A percentile compares a stretch with the other conserved stretches of the same genome.
Conservation (phyloP, 1,284 basidiomycete species). For the Tilletia horrida region DNA sequence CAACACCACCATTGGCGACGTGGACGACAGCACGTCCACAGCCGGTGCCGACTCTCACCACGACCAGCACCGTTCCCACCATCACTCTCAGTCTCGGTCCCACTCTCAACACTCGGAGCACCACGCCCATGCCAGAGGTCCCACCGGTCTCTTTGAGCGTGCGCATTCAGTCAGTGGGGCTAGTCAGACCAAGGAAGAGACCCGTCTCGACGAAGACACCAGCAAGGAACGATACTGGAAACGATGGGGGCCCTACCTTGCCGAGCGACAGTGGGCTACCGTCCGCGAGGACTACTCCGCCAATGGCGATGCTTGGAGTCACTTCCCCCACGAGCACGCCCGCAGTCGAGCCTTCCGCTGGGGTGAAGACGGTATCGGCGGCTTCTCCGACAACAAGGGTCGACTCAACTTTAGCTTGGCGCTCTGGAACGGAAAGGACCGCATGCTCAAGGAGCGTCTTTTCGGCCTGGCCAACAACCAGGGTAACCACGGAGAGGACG, state of each 20-base stretch:
- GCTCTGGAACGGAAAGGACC: constrained; percentile 91
- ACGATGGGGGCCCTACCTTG: constrained; percentile 94
- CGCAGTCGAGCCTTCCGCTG: constrained; percentile 92
- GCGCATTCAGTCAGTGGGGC: constrained; percentile 20
- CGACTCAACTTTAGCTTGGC: constrained; percentile 84
- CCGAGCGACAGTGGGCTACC: constrained; percentile 96
- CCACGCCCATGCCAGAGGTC: constrained; percentile 34
- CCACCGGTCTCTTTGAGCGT: constrained; percentile 31
- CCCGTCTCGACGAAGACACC: constrained; percentile 63
- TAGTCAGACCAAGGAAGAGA: constrained; percentile 49
- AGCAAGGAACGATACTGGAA: constrained; percentile 82
- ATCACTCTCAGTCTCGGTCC: background rate
- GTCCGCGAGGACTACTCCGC: constrained; percentile 96
- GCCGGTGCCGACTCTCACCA: constrained; percentile 26
- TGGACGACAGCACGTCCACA: constrained; percentile 19
- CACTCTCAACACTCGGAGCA: constrained; percentile 27
- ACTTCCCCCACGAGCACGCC: constrained; percentile 93
- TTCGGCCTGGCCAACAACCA: constrained; percentile 92
- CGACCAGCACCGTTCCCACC: constrained; percentile 23
- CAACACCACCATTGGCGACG: constrained; percentile 18
- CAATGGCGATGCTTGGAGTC: constrained; percentile 94
- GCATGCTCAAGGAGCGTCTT: constrained; percentile 90
- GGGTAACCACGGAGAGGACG: constrained; percentile 93
- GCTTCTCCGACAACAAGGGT: constrained; percentile 93
- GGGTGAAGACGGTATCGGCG: constrained; percentile 96